Evolutionary conservation across 495 filamentous ascomycete species (phyloP).

Genomic region (Neurospora sp.): DNA sequence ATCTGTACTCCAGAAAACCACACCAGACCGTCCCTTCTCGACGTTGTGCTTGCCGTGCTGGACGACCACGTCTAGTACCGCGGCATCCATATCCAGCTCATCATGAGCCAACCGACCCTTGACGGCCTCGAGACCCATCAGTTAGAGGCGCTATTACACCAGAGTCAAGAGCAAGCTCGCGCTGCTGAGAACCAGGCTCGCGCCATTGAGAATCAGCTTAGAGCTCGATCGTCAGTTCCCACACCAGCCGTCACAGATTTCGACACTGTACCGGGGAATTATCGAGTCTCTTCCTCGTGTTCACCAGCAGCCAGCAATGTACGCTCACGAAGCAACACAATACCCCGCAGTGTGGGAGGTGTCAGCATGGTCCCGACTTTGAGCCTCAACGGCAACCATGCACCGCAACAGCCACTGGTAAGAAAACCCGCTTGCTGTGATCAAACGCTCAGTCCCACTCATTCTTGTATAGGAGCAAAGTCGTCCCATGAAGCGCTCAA

Average conservation of each 20-base stretch:
- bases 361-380: not conserved
- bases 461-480: conserved; percentile 11
- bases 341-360: conserved; percentile 19
- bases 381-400: conserved; percentile 1
- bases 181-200: conserved; percentile 6
- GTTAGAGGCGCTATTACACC: conserved; percentile 10
- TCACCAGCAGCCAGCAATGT: conserved; percentile 15
- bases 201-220: conserved; percentile 10
- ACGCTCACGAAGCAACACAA: conserved; percentile 22
- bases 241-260: conserved; percentile 1
- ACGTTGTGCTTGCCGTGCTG: not conserved
- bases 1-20: not conserved
- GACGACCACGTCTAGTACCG: not conserved
- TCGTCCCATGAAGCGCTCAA: conserved; percentile 26
- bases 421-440: not conserved
- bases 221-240: conserved; percentile 7
- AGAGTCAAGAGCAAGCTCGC: conserved; percentile 10
- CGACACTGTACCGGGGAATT: conserved; percentile 19
- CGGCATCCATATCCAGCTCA: not conserved
- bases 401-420: conserved; percentile 11
- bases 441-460: conserved; percentile 1
- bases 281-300: conserved; percentile 17
- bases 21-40: not conserved
- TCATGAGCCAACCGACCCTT: conserved; percentile 13
- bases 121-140: conserved; percentile 2